Evolutionary conservation across 2,329 filamentous ascomycete genomes (phyloP), one percentile per base, ranked within the genome.

Genomic region (Alternaria brassicae): DNA sequence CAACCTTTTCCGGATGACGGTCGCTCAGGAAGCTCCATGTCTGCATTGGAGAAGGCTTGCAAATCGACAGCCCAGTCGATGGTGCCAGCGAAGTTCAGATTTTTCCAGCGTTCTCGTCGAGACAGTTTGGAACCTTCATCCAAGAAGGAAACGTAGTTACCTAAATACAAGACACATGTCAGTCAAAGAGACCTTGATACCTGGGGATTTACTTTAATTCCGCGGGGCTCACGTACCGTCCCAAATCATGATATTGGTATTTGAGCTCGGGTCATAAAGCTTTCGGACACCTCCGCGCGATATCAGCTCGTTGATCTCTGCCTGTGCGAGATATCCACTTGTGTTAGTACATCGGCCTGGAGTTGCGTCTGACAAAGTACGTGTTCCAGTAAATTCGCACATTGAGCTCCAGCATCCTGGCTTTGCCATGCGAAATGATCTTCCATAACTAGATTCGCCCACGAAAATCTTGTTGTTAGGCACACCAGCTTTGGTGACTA

Each of bases 251-350:
- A 42, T n/a, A 9, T 42, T 15, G 2, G 40, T 9, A 28, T 13
- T 25, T 1, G 40, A 42, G 6, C 17, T 12, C 3, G 13, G 8
- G 23, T 42, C 40, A n/a, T 27, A 23, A 17, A 42, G 17, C 3
- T 4, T 1, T 8, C 9, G 32, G 12, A 15, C 32, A 34, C 13
- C 13, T 15, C 9, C 6, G 32, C 32, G 6, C 15, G 4, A 2
- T 6, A 7, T 34, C 32, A 15, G 32, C 32, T 42, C 40, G 23
- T 13, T 13, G 6, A 82, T 78, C 69, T 82, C 80, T 6, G 76
- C 75, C 40, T 80, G 59, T 4, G 78, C 61, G 5, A 82, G 70
- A 54, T 81, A 81, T 4, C 80, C 81, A 1, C 62, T 65, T 0
- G 75, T 80, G 5, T 57, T 61, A 1, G 80, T 83, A 62, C 80